Evolutionary conservation across 2,329 filamentous ascomycete genomes (phyloP).

Genomic region (Monosporascus sp.): DNA sequence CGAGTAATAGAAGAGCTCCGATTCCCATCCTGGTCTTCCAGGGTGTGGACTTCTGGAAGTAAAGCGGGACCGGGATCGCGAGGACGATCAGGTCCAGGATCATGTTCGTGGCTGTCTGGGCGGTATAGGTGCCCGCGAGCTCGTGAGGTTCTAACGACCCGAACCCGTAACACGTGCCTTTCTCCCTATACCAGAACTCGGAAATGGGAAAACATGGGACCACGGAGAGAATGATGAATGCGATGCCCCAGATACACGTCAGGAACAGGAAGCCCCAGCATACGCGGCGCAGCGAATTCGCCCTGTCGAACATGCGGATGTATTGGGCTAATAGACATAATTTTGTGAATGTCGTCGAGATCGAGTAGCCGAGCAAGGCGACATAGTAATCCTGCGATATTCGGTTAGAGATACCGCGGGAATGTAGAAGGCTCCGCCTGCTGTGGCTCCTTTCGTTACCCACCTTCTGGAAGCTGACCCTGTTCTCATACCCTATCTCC

Average conservation of each 20-base stretch:
- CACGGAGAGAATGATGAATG: constrained; percentile 24
- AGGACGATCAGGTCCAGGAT: constrained; percentile 28
- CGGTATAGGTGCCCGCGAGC: constrained; percentile 23
- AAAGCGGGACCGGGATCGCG: constrained; percentile 25
- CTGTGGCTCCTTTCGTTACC: background rate
- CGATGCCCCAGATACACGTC: constrained; percentile 24
- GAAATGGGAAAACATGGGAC: constrained; percentile 27
- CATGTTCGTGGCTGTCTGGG: constrained; percentile 26
- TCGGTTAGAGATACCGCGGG: background rate
- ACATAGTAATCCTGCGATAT: constrained; percentile 27
- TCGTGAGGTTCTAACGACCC: constrained; percentile 20
- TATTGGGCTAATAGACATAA: constrained; percentile 33
- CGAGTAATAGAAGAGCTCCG: constrained; percentile 24
- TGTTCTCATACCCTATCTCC: constrained; percentile 10
- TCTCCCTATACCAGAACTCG: constrained; percentile 25
- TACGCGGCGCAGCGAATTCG: constrained; percentile 11
- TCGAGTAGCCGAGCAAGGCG: constrained; percentile 24
- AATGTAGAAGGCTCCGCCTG: constrained; percentile 3
- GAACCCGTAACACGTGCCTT: constrained; percentile 24
- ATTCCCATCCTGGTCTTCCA: constrained; percentile 27
- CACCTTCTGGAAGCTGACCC: constrained; percentile 19
- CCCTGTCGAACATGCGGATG: constrained; percentile 28
- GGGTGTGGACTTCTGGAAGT: constrained; percentile 18
- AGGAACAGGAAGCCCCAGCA: constrained; percentile 21
- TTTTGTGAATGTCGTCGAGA: constrained; percentile 32